These are phyloP conservation scores for Alloascoidea africana DNA, from an alignment of 805 yeast genomes.

Conservation along the genomic window DNA sequence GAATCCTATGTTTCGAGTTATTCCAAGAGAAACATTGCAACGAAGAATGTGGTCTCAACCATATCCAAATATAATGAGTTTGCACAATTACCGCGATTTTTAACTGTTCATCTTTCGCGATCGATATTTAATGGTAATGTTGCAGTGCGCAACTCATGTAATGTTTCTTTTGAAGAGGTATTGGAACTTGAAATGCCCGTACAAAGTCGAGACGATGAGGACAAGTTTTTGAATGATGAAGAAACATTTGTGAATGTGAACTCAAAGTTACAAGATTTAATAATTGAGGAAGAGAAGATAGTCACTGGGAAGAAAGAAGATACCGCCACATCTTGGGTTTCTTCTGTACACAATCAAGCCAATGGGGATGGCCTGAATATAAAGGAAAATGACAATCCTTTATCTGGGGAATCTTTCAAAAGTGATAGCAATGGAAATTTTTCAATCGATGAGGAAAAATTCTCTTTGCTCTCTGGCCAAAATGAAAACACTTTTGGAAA, in stretches of 20 bases:
- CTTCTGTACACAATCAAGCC: constrained; percentile 14
- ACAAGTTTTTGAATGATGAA: constrained; percentile 10
- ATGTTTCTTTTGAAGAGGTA: constrained; percentile 46
- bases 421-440: too few relatives aligned
- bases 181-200: constrained; percentile 33
- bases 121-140: constrained; percentile 59
- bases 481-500: constrained; percentile 21
- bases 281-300: constrained; percentile 9
- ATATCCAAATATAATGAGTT: constrained; percentile 54
- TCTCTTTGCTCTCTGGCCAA: constrained; percentile 13
- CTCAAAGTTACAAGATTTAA: constrained; percentile 10
- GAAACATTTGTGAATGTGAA: constrained; percentile 5
- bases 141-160: constrained; percentile 60
- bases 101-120: constrained; percentile 76
- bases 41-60: constrained; percentile 37
- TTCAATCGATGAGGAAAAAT: too few relatives aligned
- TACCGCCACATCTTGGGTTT: constrained; percentile 5
- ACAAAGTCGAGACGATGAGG: constrained; percentile 9
- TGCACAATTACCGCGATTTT: constrained; percentile 49
- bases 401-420: background rate
- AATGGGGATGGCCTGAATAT: constrained; percentile 9
- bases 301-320: constrained; percentile 8
- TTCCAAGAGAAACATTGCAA: constrained; percentile 25
- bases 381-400: constrained; percentile 4
- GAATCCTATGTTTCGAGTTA: constrained; percentile 32